Conservation (phyloP, 164 flowering plant species). For the Magnolia changhungtana region DNA sequence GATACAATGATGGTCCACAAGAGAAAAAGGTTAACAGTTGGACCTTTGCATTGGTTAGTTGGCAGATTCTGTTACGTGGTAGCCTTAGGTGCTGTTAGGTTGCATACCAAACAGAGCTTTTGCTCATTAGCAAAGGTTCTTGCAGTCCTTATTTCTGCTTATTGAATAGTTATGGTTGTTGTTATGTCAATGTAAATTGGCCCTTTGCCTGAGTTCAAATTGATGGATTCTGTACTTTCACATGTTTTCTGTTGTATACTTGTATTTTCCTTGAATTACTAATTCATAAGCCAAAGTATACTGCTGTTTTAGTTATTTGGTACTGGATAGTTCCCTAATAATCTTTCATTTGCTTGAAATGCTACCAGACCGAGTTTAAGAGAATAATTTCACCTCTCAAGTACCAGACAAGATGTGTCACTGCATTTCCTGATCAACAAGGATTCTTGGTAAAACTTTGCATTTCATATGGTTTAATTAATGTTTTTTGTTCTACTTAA, state of each 20-base stretch:
- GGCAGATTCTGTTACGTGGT: too few relatives aligned
- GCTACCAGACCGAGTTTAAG: conserved; percentile 72
- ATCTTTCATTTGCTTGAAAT: not conserved
- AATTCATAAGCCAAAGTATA: too few relatives aligned
- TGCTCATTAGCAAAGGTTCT: too few relatives aligned
- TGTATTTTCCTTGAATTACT: not conserved
- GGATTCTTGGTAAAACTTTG: conserved; percentile 77
- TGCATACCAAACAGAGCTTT: too few relatives aligned
- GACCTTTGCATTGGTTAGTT: too few relatives aligned
- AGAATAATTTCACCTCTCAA: conserved; percentile 81
- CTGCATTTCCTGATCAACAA: conserved; percentile 96
- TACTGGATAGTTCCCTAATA: not conserved
- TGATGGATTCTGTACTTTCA: too few relatives aligned
- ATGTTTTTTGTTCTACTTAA: not conserved
- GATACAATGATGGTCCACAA: too few relatives aligned
- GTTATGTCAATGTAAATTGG: not conserved
- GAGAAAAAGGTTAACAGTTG: too few relatives aligned
- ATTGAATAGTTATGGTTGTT: not conserved
- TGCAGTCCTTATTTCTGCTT: not conserved
- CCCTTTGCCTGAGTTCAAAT: not conserved
- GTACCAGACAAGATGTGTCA: conserved; percentile 95
- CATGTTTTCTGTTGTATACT: not conserved
- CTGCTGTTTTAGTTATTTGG: not conserved
- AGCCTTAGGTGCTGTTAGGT: too few relatives aligned
- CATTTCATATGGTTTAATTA: not conserved